phyloP scores from a whole-genome alignment of 306 rosid genomes.

The Geum urbanum region DNA sequence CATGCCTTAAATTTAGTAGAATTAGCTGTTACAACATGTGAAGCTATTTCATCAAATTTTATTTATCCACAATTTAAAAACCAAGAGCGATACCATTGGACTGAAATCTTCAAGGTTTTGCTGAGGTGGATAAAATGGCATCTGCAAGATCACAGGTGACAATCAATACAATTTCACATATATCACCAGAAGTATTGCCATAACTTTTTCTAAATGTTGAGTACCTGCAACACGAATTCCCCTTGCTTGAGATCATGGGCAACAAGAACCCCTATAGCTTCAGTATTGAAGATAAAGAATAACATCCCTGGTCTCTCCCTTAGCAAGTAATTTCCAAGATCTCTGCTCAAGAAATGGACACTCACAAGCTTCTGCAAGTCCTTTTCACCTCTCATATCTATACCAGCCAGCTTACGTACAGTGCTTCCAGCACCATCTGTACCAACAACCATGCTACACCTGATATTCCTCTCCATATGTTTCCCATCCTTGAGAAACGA shows the following conservation, averaged over 20 bases:
- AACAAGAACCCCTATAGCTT: slow-evolving; percentile 91
- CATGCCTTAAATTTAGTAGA: not conserved
- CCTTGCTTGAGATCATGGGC: slow-evolving; percentile 96
- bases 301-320: slow-evolving; percentile 92
- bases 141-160: slow-evolving; percentile 46
- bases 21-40: not conserved
- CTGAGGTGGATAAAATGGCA: slow-evolving; percentile 95
- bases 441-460: slow-evolving; percentile 65
- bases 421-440: slow-evolving; percentile 89
- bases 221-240: slow-evolving; percentile 95
- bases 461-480: slow-evolving; percentile 45
- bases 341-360: slow-evolving; percentile 79
- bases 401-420: slow-evolving; percentile 71
- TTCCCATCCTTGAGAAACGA: slow-evolving; percentile 55
- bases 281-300: slow-evolving; percentile 79
- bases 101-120: slow-evolving; percentile 72
- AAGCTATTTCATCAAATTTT: not conserved
- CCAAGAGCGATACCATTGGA: slow-evolving; percentile 58
- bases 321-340: slow-evolving; percentile 82
- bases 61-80: slow-evolving; percentile 16
- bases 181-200: slow-evolving; percentile 7
- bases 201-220: too few species aligned
- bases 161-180: slow-evolving; percentile 23
- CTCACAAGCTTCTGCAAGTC: slow-evolving; percentile 88
- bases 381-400: slow-evolving; percentile 78